Conservation (phyloP, 441 rosid species). For the Euphorbia corollata region DNA sequence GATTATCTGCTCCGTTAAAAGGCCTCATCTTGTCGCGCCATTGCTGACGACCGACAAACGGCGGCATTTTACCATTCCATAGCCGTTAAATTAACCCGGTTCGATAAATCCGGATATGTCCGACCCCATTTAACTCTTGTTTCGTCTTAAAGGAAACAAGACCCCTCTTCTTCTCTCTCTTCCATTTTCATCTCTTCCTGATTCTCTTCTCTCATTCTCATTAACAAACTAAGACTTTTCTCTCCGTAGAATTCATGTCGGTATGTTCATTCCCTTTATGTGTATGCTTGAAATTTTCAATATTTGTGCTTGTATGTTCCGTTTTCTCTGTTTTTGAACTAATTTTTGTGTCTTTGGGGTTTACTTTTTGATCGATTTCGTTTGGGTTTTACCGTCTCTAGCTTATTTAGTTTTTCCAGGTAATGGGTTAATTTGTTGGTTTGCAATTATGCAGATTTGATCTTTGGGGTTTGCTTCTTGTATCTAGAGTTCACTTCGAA, state of each 20-base stretch:
- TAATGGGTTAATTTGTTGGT: conserved; percentile 4
- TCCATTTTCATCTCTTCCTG: neutral
- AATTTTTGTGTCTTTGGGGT: neutral
- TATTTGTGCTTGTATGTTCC: conserved; percentile 7
- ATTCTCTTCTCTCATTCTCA: conserved; percentile 7
- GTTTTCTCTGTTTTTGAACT: conserved; percentile 18
- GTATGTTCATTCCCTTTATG: conserved; percentile 21
- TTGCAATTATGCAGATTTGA: conserved; percentile 17
- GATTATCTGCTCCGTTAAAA: conserved; percentile 20
- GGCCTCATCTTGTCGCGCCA: conserved; percentile 10
- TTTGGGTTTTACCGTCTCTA: conserved; percentile 10
- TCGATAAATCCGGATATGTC: neutral
- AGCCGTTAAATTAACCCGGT: neutral
- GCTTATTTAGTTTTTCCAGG: conserved; percentile 5
- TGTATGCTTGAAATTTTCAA: neutral
- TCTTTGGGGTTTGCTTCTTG: conserved; percentile 5
- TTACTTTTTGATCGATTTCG: conserved; percentile 19
- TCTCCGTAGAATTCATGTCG: conserved; percentile 29
- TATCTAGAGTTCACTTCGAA: neutral
- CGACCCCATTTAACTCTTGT: conserved; percentile 14
- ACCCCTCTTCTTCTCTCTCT: conserved; percentile 13
- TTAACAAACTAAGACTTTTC: conserved; percentile 5
- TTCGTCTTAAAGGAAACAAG: neutral
- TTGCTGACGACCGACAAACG: conserved; percentile 16
- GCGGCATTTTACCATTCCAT: neutral